A percentile compares a stretch with the other conserved stretches of the same genome.
These are phyloP conservation scores for Durotheca rogersii DNA, from an alignment of 495 filamentous ascomycete species.

Conservation along the genomic window DNA sequence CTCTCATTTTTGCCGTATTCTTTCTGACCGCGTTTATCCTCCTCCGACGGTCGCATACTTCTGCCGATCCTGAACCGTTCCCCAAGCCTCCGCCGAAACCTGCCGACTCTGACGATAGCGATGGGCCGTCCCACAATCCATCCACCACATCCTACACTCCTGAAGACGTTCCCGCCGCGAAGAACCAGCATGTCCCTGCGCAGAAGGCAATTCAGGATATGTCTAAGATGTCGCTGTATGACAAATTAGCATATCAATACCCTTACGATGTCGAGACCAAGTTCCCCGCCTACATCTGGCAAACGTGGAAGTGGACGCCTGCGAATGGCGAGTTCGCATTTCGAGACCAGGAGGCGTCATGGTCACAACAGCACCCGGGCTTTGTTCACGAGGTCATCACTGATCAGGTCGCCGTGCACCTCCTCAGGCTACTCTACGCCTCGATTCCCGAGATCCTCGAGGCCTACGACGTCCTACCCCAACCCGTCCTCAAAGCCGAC, in stretches of 20 bases:
- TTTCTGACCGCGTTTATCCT: conserved; percentile 71
- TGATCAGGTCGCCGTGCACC: conserved; percentile 77
- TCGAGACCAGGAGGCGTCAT: conserved; percentile 81
- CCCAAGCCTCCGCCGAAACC: conserved; percentile 45
- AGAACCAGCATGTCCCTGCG: conserved; percentile 29
- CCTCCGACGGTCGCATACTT: conserved; percentile 61
- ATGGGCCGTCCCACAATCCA: conserved; percentile 28
- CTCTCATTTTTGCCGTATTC: conserved; percentile 65
- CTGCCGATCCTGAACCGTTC: conserved; percentile 24
- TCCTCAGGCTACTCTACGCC: conserved; percentile 83
- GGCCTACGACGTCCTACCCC: conserved; percentile 80
- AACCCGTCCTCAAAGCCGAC: conserved; percentile 91
- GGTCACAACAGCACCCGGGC: conserved; percentile 83
- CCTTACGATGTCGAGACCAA: conserved; percentile 83
- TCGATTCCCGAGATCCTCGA: conserved; percentile 89
- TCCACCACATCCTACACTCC: conserved; percentile 29
- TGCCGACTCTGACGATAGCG: conserved; percentile 25
- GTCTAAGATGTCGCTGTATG: conserved; percentile 66
- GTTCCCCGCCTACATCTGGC: conserved; percentile 98
- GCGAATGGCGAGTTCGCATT: conserved; percentile 78
- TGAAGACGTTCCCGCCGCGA: conserved; percentile 9
- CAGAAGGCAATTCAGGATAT: conserved; percentile 55
- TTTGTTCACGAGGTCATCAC: conserved; percentile 97
- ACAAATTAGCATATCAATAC: conserved; percentile 89
- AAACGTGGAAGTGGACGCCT: conserved; percentile 95